These are phyloP conservation scores for Leccinum subgranulosum DNA, from an alignment of 768 basidiomycete species.

Conservation along the genomic window DNA sequence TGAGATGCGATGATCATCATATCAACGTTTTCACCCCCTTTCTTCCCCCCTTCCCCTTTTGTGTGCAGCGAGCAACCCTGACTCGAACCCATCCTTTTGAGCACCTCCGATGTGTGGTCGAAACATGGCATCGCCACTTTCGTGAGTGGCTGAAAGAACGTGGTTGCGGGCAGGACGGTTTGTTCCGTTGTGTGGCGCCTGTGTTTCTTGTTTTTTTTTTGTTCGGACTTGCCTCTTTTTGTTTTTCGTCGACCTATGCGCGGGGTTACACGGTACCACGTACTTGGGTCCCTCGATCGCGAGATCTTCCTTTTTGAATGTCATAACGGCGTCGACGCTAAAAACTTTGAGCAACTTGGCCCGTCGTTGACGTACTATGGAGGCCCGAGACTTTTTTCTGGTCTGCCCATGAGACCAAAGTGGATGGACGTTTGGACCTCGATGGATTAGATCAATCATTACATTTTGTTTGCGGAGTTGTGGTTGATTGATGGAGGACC, in stretches of 20 bases:
- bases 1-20: background rate
- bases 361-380: conserved; percentile 2
- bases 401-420: background rate
- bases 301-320: background rate
- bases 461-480: background rate
- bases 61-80: background rate
- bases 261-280: background rate
- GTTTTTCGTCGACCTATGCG: background rate
- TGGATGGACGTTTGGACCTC: background rate
- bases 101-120: conserved; percentile 6
- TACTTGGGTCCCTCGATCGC: conserved; percentile 2
- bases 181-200: conserved; percentile 16
- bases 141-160: conserved; percentile 18
- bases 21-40: background rate
- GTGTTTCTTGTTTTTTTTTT: conserved; percentile 2
- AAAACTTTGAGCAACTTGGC: conserved; percentile 7
- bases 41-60: background rate
- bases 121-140: conserved; percentile 13
- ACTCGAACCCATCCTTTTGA: background rate
- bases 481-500: background rate
- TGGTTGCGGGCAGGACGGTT: conserved; percentile 18
- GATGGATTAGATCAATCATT: background rate
- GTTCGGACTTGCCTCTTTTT: background rate
- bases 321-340: conserved; percentile 10
- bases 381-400: background rate